Percentiles rank a stretch among this genome's conserved stretches.
phyloP scores from a whole-genome alignment of 192 early-diverging fungal genomes.

The Rhizophagus clarus region DNA sequence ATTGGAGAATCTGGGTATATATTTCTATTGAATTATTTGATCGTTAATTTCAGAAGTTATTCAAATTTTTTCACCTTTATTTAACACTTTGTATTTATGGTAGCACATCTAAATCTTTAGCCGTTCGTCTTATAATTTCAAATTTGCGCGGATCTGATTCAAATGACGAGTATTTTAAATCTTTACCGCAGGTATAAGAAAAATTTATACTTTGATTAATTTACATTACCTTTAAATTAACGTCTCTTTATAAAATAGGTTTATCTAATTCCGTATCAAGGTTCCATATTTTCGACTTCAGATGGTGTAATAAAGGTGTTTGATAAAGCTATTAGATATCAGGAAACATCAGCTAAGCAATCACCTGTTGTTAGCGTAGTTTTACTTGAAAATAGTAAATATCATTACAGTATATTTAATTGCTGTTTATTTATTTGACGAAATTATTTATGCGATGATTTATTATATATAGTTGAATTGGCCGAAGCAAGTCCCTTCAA shows the following conservation, averaged over 20 bases:
- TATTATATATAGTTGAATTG: constrained; percentile 11
- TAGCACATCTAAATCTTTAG: constrained; percentile 24
- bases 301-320: constrained; percentile 24
- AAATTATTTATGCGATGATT: too few species aligned
- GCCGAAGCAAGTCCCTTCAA: constrained; percentile 15
- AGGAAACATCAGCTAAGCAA: constrained; percentile 1
- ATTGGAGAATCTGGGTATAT: constrained; percentile 23
- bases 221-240: too few species aligned
- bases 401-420: too few species aligned
- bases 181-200: not conserved
- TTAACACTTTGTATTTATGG: too few species aligned
- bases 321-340: constrained; percentile 16
- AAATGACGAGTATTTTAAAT: constrained; percentile 14
- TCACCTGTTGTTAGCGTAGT: constrained; percentile 18
- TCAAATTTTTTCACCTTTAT: too few species aligned
- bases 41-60: too few species aligned
- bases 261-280: constrained; percentile 26
- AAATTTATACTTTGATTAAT: too few species aligned
- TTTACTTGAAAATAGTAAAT: constrained; percentile 19
- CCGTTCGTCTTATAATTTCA: constrained; percentile 17
- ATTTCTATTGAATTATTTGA: too few species aligned
- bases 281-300: constrained; percentile 24
- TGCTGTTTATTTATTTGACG: too few species aligned
- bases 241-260: not conserved
- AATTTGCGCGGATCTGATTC: constrained; percentile 32